Evolutionary conservation across 495 filamentous ascomycete genomes (phyloP), one percentile per base, ranked within the genome.

Genomic region (Hypoxylon subgilvum): DNA sequence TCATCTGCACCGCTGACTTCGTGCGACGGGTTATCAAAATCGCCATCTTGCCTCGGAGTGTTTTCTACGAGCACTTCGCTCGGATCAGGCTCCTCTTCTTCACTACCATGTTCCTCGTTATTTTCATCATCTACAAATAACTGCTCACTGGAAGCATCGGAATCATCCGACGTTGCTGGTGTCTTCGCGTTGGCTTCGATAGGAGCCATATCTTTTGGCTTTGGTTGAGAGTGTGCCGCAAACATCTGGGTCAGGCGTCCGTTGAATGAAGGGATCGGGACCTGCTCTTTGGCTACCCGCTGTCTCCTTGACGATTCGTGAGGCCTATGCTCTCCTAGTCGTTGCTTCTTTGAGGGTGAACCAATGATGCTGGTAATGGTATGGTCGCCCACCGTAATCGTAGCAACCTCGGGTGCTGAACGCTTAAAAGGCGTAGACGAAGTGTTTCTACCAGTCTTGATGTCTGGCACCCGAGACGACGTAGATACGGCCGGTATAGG

Each of bases 351-450:
- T 1, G 69, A 52, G 16, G 72, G 62, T 8, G 70, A 73, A 1
- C 80, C 78, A 40, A 82, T 76, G 18, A 76, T 63, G 28, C 72
- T 78, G 0, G 74, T 91, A 16, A 91, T 85, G 0, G 90, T 91
- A 31, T 83, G 84, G 46, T 88, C 82, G 2, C 91, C 93, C 47
- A 97, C 88, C 0, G 91, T 96, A 23, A 97, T 94, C 2, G 90
- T 96, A 23, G 93, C 92, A 42, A 86, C 76, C 67, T 91, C 88
- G n/a, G 81, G 76, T 4, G 82, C 80, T 8, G 77, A 69, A 25
- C 89, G 83, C 61, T 84, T 85, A 1, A 84, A 78, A 10, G 63
- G 51, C 9, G 48, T 18, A 10, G 54, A 59, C 61, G 71, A 27
- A 66, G 38, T 16, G 32, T 41, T 18, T 60, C 57, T 48, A 46